Base-by-base conservation (phyloP, 768 basidiomycete genomes). In the Tephrocybe rancida region DNA sequence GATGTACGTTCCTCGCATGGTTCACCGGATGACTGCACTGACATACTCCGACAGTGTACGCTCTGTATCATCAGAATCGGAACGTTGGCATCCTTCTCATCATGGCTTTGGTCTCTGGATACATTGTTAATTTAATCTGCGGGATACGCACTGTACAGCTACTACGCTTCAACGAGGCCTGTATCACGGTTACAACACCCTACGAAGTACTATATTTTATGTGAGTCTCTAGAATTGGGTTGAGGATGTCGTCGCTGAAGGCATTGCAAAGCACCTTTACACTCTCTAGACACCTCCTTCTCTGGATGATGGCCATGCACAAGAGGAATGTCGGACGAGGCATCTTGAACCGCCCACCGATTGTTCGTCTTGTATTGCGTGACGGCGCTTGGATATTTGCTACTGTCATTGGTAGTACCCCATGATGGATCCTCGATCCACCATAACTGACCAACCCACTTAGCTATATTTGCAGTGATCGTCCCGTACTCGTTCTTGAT, bases 361-460 rank as follows among this genome's bases (percentile, higher is more conserved):
- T 54, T 14, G 39, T 58, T 35, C 48, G 46, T 18, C 37, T 58
- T 2, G 32, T 58, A 37, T 34, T 58, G 10, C 48, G 53, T 13
- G 57, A 58, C 19, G 52, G 52, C 5, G 48, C 53, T 5, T 55
- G 37, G 44, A 55, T 55, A 27, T 55, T 58, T 29, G 48, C 37
- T 5, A 44, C 14, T 21, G 34, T 58, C 24, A 29, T 35, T 39
- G 49, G 57, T 58, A 18, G n/a, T n/a, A n/a, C n/a, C n/a, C n/a
- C n/a, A n/a, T n/a, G n/a, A n/a, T n/a, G n/a, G n/a, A n/a, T n/a
- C n/a, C n/a, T n/a, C n/a, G n/a, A n/a, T n/a, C n/a, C n/a, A n/a
- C n/a, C n/a, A n/a, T n/a, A n/a, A n/a, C n/a, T n/a, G n/a, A n/a
- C n/a, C n/a, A n/a, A n/a, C n/a, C n/a, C n/a, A n/a, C n/a, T n/a